Conservation (phyloP, 1,284 basidiomycete genomes). For the Cystobasidium sp. region DNA sequence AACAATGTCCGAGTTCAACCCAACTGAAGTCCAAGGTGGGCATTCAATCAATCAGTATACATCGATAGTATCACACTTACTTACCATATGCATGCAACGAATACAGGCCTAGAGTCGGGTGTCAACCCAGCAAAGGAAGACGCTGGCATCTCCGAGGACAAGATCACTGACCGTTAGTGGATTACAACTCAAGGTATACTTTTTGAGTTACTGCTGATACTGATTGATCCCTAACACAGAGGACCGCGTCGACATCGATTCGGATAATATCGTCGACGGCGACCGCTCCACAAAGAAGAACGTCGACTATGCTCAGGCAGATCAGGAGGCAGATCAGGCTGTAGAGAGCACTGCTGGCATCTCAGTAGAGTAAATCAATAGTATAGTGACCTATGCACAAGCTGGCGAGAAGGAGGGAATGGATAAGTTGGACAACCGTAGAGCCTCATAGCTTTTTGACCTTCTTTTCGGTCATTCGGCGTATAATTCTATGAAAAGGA, state of each 20-base stretch:
- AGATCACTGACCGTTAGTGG: conserved; percentile 18
- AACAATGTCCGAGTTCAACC: conserved; percentile 15
- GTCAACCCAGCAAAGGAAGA: conserved; percentile 27
- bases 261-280: conserved; percentile 31
- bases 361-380: conserved; percentile 1
- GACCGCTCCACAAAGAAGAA: conserved; percentile 16
- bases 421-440: background rate
- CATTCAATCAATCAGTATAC: no score
- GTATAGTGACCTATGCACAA: background rate
- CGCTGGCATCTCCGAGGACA: conserved; percentile 29
- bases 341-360: conserved; percentile 40
- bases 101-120: conserved; percentile 20
- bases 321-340: conserved; percentile 22
- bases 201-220: background rate
- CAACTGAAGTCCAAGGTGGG: conserved; percentile 26
- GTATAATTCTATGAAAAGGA: no score
- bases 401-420: background rate
- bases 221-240: background rate
- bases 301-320: conserved; percentile 37
- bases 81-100: background rate
- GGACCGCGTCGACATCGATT: conserved; percentile 4
- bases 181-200: no score
- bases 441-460: no score
- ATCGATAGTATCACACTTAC: no score
- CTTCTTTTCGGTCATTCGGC: no score